phyloP scores from a whole-genome alignment of 2,329 filamentous ascomycete species.

The Metarhizium humberi region DNA sequence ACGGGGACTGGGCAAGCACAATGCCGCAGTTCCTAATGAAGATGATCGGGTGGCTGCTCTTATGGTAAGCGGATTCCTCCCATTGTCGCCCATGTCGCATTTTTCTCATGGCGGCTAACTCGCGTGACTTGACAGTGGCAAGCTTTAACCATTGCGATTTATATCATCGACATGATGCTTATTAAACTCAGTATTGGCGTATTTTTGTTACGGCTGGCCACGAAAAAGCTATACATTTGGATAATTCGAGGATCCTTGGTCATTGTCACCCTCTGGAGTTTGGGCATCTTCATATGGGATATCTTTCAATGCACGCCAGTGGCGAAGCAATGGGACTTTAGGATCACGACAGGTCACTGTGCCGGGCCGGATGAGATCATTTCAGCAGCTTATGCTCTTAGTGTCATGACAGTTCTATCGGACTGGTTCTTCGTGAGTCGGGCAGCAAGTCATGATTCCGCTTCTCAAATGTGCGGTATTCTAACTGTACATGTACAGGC shows the following conservation, averaged over 20 bases:
- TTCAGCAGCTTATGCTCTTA: conserved; percentile 40
- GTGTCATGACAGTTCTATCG: conserved; percentile 41
- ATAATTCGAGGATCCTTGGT: conserved; percentile 36
- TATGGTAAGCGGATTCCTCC: conserved; percentile 25
- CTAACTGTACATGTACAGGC: conserved; percentile 22
- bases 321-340: conserved; percentile 43
- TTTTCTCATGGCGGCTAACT: background rate
- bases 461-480: background rate
- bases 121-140: conserved; percentile 29
- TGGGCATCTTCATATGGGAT: conserved; percentile 42
- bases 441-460: background rate
- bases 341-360: conserved; percentile 32
- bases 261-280: conserved; percentile 36
- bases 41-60: conserved; percentile 33
- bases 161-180: conserved; percentile 45
- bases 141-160: conserved; percentile 39
- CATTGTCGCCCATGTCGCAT: background rate
- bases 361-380: conserved; percentile 35
- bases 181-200: conserved; percentile 47
- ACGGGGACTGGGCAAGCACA: conserved; percentile 37
- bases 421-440: conserved; percentile 41
- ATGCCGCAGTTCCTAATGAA: conserved; percentile 29
- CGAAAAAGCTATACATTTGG: conserved; percentile 36
- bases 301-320: conserved; percentile 42
- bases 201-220: conserved; percentile 39